phyloP scores from a whole-genome alignment of 1,284 basidiomycete genomes.

The Trichosporon faecale region DNA sequence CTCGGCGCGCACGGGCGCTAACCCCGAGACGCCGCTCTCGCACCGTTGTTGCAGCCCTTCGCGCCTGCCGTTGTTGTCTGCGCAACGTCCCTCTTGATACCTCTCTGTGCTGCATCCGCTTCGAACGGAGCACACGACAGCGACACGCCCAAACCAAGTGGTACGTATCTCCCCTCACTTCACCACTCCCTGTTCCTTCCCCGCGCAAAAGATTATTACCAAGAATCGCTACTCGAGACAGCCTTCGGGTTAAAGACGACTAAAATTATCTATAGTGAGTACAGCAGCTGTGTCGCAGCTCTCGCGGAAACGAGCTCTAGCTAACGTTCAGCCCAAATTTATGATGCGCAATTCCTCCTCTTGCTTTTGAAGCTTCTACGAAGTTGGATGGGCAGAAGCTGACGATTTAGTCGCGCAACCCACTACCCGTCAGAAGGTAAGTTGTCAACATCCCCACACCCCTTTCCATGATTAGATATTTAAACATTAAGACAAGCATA shows the following conservation, averaged over 20 bases:
- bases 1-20: background rate
- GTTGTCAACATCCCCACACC: background rate
- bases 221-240: constrained; percentile 53
- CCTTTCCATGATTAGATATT: constrained; percentile 44
- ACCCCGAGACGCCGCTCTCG: constrained; percentile 9
- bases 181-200: background rate
- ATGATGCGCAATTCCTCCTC: constrained; percentile 22
- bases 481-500: constrained; percentile 48
- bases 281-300: background rate
- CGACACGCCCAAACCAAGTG: constrained; percentile 5
- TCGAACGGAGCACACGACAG: background rate
- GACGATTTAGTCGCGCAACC: background rate
- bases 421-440: background rate
- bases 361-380: background rate
- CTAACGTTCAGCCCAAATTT: constrained; percentile 41
- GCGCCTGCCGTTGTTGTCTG: background rate
- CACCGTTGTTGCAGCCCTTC: background rate
- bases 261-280: constrained; percentile 49
- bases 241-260: constrained; percentile 43
- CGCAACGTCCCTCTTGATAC: background rate
- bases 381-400: background rate
- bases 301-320: no score
- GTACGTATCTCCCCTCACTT: background rate
- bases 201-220: constrained; percentile 40
- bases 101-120: background rate